Conservation (phyloP, 129 eudicot genomes). For the Chrysanthemum seticuspe region DNA sequence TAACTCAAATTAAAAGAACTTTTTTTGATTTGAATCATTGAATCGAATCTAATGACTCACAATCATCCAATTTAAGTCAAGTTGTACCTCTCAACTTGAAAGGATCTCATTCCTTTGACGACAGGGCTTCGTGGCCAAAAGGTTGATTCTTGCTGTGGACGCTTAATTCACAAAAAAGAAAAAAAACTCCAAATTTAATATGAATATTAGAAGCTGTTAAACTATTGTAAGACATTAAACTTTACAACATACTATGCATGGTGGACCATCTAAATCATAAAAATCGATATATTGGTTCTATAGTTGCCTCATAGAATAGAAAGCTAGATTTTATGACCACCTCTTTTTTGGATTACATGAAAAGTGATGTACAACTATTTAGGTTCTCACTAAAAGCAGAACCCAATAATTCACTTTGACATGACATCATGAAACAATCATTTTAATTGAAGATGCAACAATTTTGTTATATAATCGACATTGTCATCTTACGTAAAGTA, state of each 20-base stretch:
- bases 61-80: no score
- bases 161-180: no score
- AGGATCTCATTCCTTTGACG: no score
- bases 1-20: no score
- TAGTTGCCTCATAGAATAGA: conserved; percentile 17
- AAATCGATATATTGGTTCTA: neutral
- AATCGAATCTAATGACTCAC: no score
- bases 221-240: neutral
- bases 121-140: no score
- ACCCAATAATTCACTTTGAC: conserved; percentile 12
- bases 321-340: conserved; percentile 25
- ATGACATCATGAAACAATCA: conserved; percentile 4
- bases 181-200: no score
- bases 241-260: conserved; percentile 4
- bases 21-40: no score
- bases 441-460: neutral
- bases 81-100: no score
- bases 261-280: conserved; percentile 15
- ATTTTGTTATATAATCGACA: neutral
- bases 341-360: conserved; percentile 30
- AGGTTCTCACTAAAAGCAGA: conserved; percentile 15
- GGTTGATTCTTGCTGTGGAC: no score
- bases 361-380: conserved; percentile 25
- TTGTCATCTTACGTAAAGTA: no score
- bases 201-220: no score